These are phyloP conservation scores for Euphorbia pulcherrima DNA, from an alignment of 345 rosid genomes.

Conservation along the genomic window DNA sequence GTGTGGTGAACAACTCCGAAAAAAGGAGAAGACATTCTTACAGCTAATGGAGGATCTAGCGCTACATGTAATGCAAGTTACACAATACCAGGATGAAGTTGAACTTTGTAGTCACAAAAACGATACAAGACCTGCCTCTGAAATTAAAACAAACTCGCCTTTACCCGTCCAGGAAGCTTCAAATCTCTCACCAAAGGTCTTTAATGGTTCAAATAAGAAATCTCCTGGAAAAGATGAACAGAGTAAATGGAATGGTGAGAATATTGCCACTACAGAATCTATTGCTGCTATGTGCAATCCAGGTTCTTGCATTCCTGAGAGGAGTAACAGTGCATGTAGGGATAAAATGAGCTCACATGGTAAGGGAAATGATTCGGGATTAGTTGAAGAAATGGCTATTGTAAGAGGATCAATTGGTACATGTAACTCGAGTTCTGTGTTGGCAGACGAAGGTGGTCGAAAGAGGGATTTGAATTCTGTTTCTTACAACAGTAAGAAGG, in stretches of 20 bases:
- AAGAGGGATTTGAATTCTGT: constrained; percentile 6
- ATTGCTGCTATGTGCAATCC: constrained; percentile 5
- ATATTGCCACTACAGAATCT: constrained; percentile 17
- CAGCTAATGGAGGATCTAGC: constrained; percentile 12
- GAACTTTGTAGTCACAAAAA: constrained; percentile 5
- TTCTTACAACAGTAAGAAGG: constrained; percentile 18
- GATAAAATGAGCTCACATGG: constrained; percentile 7
- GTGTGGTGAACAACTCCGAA: constrained; percentile 1
- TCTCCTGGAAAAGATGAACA: constrained; percentile 37
- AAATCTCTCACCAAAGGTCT: constrained; percentile 31
- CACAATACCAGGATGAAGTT: constrained; percentile 2
- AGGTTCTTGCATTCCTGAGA: constrained; percentile 10
- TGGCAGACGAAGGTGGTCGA: constrained; percentile 2
- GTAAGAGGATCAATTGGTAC: constrained; percentile 13
- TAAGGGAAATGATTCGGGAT: neutral
- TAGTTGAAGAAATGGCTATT: constrained; percentile 6
- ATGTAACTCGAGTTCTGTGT: constrained; percentile 7
- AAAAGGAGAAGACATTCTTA: constrained; percentile 8
- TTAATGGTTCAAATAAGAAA: constrained; percentile 34
- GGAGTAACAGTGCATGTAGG: constrained; percentile 4
- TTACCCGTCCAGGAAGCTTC: constrained; percentile 38
- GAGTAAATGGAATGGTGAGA: constrained; percentile 27
- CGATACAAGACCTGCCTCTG: constrained; percentile 1
- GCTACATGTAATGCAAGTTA: constrained; percentile 9
- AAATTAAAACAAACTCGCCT: constrained; percentile 27